Base-by-base conservation (phyloP, 2,329 filamentous ascomycete genomes). In the Exophiala calicioides region DNA sequence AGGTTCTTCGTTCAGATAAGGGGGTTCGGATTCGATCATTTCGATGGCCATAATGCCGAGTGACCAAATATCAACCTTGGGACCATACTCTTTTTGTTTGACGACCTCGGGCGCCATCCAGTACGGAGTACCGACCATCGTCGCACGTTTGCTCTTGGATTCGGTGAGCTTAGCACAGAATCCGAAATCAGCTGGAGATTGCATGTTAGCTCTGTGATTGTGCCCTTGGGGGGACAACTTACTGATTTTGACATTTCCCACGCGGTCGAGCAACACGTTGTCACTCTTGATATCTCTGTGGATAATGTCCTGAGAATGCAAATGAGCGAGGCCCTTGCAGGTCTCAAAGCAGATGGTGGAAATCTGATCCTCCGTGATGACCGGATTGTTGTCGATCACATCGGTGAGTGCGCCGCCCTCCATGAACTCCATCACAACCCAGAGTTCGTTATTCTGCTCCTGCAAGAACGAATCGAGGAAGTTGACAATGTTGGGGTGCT, bases 371-470 rank as follows among this genome's bases (percentile, higher is more conserved):
- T 98, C 93, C 4, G 86, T 89, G 60, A 98, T 96, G 47, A 84
- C 82, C 2, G 86, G 81, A 69, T 97, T 98, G 73, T 97, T 96
- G 70, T 98, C 93, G 70, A 98, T 98, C 51, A 98, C 90, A 75
- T 98, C 93, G 1, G 93, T 98, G 67, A 98, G 74, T 53, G 93
- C 88, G 72, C 93, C 93, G 61, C 93, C 93, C 72, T 98, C 93
- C 93, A 98, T 98, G 63, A 90, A 98, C 73, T 98, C 93, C 93
- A 98, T 95, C 41, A 98, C 91, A 8, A 98, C 90, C 93, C 93
- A 98, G n/a, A 98, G 79, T 68, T 98, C 93, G 44, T 87, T 81
- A 62, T 88, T 90, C 68, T 93, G 91, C 68, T 96, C 95, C 62
- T 93, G 88, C 64, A 98, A 73, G 76, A 97, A 98, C 3, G 91